Evolutionary conservation across 2,329 filamentous ascomycete species (phyloP).

Genomic region (Purpureocillium takamizusanense): DNA sequence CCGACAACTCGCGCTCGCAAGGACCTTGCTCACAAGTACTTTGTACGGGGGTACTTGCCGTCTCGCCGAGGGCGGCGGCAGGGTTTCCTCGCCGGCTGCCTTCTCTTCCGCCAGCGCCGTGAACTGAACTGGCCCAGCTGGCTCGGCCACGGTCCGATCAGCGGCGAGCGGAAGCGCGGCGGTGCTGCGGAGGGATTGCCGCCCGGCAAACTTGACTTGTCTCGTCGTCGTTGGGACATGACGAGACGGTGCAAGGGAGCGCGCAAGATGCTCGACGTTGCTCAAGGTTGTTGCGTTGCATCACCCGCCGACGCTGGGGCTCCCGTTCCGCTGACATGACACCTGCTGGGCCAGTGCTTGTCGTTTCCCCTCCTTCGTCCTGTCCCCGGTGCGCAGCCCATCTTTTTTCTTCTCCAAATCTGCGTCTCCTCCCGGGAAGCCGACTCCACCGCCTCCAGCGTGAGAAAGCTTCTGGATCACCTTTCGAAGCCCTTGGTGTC

Average conservation of each 20-base stretch:
- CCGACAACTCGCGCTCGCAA: too few species aligned
- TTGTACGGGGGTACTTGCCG: too few species aligned
- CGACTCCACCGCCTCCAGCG: conserved; percentile 11
- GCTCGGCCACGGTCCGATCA: too few species aligned
- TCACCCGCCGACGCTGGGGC: neutral
- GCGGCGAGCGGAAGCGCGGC: too few species aligned
- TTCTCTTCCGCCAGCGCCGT: neutral
- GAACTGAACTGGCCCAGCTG: neutral
- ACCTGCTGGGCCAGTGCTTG: neutral
- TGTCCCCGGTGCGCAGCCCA: neutral
- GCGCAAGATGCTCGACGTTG: neutral
- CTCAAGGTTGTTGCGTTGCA: too few species aligned
- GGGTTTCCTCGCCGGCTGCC: neutral
- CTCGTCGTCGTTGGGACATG: too few species aligned
- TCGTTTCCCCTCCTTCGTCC: neutral
- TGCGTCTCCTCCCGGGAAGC: conserved; percentile 9
- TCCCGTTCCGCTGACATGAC: neutral
- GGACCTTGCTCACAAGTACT: too few species aligned
- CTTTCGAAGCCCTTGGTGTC: conserved; percentile 13
- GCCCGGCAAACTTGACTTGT: too few species aligned
- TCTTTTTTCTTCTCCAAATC: conserved; percentile 7
- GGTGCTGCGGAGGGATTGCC: too few species aligned
- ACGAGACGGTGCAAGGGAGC: too few species aligned
- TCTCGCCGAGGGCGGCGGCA: neutral
- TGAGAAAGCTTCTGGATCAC: conserved; percentile 14